Percentiles rank a stretch among this genome's conserved stretches.
Conservation (phyloP, 257 asterid species). For the Verbascum thapsus region DNA sequence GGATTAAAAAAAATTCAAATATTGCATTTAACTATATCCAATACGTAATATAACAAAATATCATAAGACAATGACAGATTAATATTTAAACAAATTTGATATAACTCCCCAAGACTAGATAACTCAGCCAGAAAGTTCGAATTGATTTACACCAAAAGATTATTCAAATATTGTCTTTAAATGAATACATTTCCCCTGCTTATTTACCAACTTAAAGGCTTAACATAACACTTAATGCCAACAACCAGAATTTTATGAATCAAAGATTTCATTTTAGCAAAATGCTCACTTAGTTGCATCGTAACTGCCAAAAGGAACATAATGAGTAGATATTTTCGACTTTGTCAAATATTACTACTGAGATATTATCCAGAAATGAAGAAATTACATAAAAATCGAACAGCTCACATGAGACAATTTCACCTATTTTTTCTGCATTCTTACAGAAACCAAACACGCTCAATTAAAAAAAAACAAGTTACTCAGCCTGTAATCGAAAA, state of each 20-base stretch:
- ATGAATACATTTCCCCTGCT: neutral
- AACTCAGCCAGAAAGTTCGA: neutral
- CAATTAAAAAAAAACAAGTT: neutral
- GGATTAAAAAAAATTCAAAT: too few species aligned
- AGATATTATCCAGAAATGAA: neutral
- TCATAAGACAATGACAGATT: too few species aligned
- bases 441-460: constrained; percentile 6
- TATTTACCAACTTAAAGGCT: neutral
- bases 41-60: neutral
- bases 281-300: neutral
- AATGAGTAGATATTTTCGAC: neutral
- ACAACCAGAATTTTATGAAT: neutral
- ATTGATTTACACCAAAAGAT: neutral
- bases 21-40: neutral
- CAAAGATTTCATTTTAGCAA: constrained; percentile 1
- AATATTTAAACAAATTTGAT: neutral
- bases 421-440: neutral
- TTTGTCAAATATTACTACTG: neutral
- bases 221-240: neutral
- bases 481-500: neutral
- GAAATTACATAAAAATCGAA: constrained; percentile 24
- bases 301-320: neutral
- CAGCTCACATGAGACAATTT: constrained; percentile 10
- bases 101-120: constrained; percentile 6
- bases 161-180: neutral